phyloP scores from a whole-genome alignment of 2,329 filamentous ascomycete species.

The Botrytis cinerea region DNA sequence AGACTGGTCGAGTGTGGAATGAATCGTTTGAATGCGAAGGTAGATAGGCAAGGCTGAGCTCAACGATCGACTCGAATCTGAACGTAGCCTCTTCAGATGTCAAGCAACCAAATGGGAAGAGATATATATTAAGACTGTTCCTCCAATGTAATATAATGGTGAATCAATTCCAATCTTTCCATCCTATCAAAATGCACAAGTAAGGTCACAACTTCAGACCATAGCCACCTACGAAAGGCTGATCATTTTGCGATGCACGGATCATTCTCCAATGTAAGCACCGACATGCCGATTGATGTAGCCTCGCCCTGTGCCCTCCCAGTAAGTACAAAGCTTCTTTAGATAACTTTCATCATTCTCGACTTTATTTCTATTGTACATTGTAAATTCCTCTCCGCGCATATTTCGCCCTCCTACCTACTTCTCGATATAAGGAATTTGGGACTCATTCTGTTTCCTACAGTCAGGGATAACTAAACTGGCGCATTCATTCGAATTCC shows the following conservation, averaged over 20 bases:
- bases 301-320: constrained; percentile 13
- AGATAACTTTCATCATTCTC: constrained; percentile 24
- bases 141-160: neutral
- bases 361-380: constrained; percentile 10
- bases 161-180: neutral
- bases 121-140: neutral
- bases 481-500: constrained; percentile 16
- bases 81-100: neutral
- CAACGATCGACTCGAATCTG: no score
- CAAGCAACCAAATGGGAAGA: neutral
- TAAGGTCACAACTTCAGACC: neutral
- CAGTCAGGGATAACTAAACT: neutral
- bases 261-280: constrained; percentile 4
- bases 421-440: neutral
- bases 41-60: constrained; percentile 14
- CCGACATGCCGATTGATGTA: constrained; percentile 22
- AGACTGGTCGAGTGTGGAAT: constrained; percentile 13
- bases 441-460: neutral
- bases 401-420: neutral
- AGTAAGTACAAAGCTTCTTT: constrained; percentile 22
- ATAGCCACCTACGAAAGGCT: constrained; percentile 1
- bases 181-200: neutral
- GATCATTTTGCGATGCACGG: constrained; percentile 8
- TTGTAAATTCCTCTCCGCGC: constrained; percentile 4
- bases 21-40: constrained; percentile 1